A percentile compares a stretch with the other conserved stretches of the same genome.
Evolutionary conservation across 495 filamentous ascomycete species (phyloP).

Genomic region (Elaphomyces granulatus): DNA sequence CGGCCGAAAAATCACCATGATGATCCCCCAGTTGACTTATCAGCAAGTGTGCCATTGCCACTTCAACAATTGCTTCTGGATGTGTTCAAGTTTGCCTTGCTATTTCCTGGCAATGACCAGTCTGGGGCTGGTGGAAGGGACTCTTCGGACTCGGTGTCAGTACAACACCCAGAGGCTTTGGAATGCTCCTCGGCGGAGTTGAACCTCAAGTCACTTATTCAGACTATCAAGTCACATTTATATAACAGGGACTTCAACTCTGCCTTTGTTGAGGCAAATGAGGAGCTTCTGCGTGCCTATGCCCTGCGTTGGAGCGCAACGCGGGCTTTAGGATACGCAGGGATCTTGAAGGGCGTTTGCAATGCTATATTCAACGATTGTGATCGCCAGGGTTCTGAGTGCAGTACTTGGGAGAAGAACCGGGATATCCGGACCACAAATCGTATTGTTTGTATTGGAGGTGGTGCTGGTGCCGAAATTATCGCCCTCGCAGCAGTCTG

Average conservation of each 20-base stretch:
- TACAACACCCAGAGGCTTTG: slow-evolving; percentile 13
- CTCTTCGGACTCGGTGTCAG: not conserved
- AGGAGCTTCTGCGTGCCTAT: slow-evolving; percentile 61
- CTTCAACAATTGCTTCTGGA: slow-evolving; percentile 66
- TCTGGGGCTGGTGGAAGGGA: not conserved
- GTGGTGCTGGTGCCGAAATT: slow-evolving; percentile 74
- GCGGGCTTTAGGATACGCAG: slow-evolving; percentile 63
- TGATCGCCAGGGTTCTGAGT: not conserved
- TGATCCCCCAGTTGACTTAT: slow-evolving; percentile 15
- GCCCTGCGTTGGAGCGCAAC: slow-evolving; percentile 76
- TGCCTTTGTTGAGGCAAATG: slow-evolving; percentile 52
- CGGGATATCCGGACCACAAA: not conserved
- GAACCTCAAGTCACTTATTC: slow-evolving; percentile 43
- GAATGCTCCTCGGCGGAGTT: slow-evolving; percentile 3
- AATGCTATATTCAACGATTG: slow-evolving; percentile 15
- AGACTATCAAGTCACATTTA: slow-evolving; percentile 68
- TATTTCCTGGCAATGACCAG: slow-evolving; percentile 13
- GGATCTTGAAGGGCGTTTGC: slow-evolving; percentile 40
- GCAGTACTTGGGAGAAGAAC: not conserved
- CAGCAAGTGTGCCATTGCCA: slow-evolving; percentile 26
- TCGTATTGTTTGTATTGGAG: slow-evolving; percentile 59
- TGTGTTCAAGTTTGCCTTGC: slow-evolving; percentile 54
- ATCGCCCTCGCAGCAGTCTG: slow-evolving; percentile 57
- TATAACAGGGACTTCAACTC: slow-evolving; percentile 69
- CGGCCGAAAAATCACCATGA: not conserved